These are phyloP conservation scores for Xylaria telfairii DNA, from an alignment of 495 filamentous ascomycete species.

Conservation along the genomic window DNA sequence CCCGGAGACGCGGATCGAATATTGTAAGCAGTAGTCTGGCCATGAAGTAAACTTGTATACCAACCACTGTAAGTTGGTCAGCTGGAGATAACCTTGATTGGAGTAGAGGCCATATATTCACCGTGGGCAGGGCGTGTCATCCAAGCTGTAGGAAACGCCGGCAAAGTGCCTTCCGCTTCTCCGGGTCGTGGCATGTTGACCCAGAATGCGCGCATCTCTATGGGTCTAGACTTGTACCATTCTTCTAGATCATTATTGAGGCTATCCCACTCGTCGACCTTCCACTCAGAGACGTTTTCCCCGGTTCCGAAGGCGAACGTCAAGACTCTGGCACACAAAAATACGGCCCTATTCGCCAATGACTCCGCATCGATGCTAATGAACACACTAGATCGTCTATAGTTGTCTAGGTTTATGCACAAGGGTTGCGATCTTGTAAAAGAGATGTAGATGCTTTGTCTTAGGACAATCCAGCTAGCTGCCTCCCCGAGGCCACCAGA, in stretches of 20 bases:
- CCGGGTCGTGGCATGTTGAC: background rate
- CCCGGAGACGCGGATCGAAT: background rate
- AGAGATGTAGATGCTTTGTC: slow-evolving; percentile 47
- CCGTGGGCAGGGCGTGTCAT: background rate
- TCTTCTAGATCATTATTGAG: background rate
- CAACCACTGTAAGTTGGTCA: background rate
- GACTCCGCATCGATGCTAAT: background rate
- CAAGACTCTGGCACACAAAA: background rate
- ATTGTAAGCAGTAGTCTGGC: background rate
- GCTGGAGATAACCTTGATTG: background rate
- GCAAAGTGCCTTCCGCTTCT: background rate
- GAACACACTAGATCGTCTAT: background rate
- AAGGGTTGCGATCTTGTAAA: slow-evolving; percentile 41
- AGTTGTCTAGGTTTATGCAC: background rate
- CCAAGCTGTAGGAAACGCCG: background rate
- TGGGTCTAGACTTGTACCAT: background rate
- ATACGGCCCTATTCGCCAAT: background rate
- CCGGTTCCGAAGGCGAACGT: background rate
- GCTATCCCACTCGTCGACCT: background rate
- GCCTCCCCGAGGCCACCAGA: slow-evolving; percentile 39
- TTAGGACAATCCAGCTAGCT: slow-evolving; percentile 43
- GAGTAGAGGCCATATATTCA: background rate
- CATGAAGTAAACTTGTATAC: slow-evolving; percentile 2
- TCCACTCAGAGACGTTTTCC: background rate
- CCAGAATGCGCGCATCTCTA: background rate